Percentiles rank a stretch among this genome's conserved stretches.
Evolutionary conservation across 2,329 filamentous ascomycete genomes (phyloP).

Genomic region (Chaetothyriales sp.): DNA sequence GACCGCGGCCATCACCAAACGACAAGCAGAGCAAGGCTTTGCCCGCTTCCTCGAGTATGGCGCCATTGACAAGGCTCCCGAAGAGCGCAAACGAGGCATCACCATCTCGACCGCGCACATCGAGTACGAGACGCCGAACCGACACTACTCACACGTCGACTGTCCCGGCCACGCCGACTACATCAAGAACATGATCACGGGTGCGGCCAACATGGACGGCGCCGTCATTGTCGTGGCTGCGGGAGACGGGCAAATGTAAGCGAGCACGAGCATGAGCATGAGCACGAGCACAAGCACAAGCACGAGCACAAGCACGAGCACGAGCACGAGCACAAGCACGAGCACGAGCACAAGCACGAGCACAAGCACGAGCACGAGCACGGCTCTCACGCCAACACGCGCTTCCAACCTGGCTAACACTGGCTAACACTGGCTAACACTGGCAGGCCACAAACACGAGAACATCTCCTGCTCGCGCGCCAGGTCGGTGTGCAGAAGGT

Average conservation of each 20-base stretch:
- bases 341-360: no score
- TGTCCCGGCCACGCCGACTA: conserved; percentile 99
- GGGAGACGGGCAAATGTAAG: conserved; percentile 90
- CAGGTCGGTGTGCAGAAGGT: conserved; percentile 97
- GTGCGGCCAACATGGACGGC: conserved; percentile 98
- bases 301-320: no score
- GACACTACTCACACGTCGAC: conserved; percentile 99
- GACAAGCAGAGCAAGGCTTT: conserved; percentile 85
- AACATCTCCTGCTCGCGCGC: conserved; percentile 92
- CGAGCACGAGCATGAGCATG: not conserved
- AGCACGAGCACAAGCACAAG: no score
- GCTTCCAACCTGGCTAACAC: no score
- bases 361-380: no score
- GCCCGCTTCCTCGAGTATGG: conserved; percentile 96
- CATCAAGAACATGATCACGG: conserved; percentile 99
- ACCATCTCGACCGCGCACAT: conserved; percentile 98
- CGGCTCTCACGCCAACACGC: no score
- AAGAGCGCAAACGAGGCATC: conserved; percentile 99
- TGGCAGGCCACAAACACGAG: conserved; percentile 75
- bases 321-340: no score
- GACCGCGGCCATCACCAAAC: conserved; percentile 96
- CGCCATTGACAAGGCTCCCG: conserved; percentile 95
- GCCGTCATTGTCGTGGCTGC: conserved; percentile 97
- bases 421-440: not conserved
- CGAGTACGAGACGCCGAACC: conserved; percentile 85